Base-by-base conservation (phyloP, 2,329 filamentous ascomycete genomes). In the Westerdykella aurantiaca region DNA sequence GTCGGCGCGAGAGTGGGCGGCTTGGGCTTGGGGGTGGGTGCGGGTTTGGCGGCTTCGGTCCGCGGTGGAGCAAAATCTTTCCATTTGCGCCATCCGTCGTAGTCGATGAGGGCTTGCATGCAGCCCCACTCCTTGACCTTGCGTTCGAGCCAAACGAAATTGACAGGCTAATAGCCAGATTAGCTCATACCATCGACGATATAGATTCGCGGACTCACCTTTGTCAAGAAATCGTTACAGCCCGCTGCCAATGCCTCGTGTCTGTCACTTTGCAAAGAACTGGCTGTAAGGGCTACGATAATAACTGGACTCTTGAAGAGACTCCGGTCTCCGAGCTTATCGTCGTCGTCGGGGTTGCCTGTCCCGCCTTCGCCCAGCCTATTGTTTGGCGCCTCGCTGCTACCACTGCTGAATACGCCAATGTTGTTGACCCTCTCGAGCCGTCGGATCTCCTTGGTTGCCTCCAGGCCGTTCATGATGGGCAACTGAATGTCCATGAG, bases 41-140 rank as follows among this genome's bases (percentile, higher is more conserved):
- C 61, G 34, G 66, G 52, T 42, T 66, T 67, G 34, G 54, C 57
- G 37, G 57, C 61, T 31, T 68, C 66, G 6, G 60, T 62, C 37
- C 60, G 57, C 33, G 61, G 57, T 37, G 33, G n/a, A 11, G 63
- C 63, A 43, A 87, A 91, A 59, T 93, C 87, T 67, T 95, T 95
- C 93, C 93, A 98, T 68, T 88, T 88, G 43, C 90, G 81, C 93
- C 93, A 98, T 49, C 93, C 93, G 65, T 97, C 91, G 64, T 93
- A 97, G 72, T 98, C 93, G 60, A 98, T 97, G 18, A 98, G 78
- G 9, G 93, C 93, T 72, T 97, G 93, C 93, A 98, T 98, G 73
- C 93, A 97, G 44, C 93, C 93, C 93, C 93, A 98, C 75, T 98
- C 93, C 71, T 94, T 96, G 56, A 97, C 90, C 68, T 98, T 98